A percentile compares a stretch with the other conserved stretches of the same genome.
Conservation (phyloP, 495 filamentous ascomycete species). For the Talaromyces ruber region DNA sequence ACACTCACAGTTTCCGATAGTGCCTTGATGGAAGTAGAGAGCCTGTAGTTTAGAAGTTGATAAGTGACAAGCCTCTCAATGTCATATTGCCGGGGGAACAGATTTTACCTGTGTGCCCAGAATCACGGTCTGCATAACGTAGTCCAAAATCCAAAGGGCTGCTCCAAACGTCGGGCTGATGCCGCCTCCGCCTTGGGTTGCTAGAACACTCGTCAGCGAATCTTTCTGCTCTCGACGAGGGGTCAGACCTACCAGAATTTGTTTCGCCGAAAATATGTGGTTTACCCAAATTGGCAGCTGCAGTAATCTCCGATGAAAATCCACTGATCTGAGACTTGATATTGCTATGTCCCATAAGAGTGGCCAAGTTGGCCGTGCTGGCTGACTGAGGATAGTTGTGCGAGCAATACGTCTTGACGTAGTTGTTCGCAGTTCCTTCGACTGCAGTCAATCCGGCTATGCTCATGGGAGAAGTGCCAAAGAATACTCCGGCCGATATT, state of each 20-base stretch:
- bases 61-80: not conserved
- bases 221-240: not conserved
- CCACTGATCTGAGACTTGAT: conserved; percentile 36
- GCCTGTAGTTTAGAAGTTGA: conserved; percentile 6
- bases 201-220: conserved; percentile 9
- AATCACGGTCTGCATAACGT: conserved; percentile 40
- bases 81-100: not conserved
- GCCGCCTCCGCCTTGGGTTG: conserved; percentile 25
- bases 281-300: conserved; percentile 35
- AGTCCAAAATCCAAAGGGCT: conserved; percentile 53
- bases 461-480: conserved; percentile 41
- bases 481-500: conserved; percentile 53
- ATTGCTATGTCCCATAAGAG: conserved; percentile 43
- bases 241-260: conserved; percentile 36
- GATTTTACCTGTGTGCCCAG: conserved; percentile 29
- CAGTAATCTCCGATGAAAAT: conserved; percentile 42
- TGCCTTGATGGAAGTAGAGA: conserved; percentile 54
- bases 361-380: conserved; percentile 20
- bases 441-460: conserved; percentile 39
- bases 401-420: conserved; percentile 46
- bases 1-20: conserved; percentile 42
- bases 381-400: conserved; percentile 53
- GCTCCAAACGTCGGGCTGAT: conserved; percentile 52
- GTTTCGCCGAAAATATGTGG: conserved; percentile 53
- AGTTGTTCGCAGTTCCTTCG: conserved; percentile 38